Evolutionary conservation across 192 early-diverging fungal genomes (phyloP), one percentile per base, ranked within the genome.

Genomic region (Coemansia sp.): DNA sequence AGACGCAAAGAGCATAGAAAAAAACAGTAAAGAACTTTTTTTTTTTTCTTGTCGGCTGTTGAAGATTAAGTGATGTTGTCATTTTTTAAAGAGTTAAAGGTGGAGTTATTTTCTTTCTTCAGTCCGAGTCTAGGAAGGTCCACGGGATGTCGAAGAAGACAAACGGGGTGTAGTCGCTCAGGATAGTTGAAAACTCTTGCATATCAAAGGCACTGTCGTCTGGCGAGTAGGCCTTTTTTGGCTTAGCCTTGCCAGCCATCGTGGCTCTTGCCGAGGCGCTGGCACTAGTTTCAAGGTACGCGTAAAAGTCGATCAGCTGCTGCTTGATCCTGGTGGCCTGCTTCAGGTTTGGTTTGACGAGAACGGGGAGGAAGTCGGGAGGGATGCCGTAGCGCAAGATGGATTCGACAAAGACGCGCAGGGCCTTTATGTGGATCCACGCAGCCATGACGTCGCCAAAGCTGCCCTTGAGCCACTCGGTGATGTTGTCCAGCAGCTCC

Each of bases 341-440:
- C 81, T 93, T 94, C 46, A 83, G 81, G 66, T 88, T 90, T 29
- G 93, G 86, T 85, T 85, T 87, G 33, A 97, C 84, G 9, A 90
- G 65, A 56, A 90, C 87, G 8, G 88, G 79, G 63, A 88, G 71
- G 67, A 98, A 99, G 72, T 99, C 92, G 35, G 96, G 95, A 14
- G 97, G 95, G 15, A 98, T 84, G 22, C 97, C 97, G 72, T 99
- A 98, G 55, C 97, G 95, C 65, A 99, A 76, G 6, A 99, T 87
- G 17, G 92, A 95, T 73, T 99, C 97, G 22, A 99, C 95, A 85
- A 94, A 98, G 19, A 97, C 88, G 8, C 96, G 87, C 38, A 99
- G 76, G 2, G 91, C 91, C 83, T 98, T 99, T 63, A 97, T 73
- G 69, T 99, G 97, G 41, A 97, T 84, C 92, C 94, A 98, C 41